Evolutionary conservation across 306 rosid genomes (phyloP).

Genomic region (Vigna angularis): DNA sequence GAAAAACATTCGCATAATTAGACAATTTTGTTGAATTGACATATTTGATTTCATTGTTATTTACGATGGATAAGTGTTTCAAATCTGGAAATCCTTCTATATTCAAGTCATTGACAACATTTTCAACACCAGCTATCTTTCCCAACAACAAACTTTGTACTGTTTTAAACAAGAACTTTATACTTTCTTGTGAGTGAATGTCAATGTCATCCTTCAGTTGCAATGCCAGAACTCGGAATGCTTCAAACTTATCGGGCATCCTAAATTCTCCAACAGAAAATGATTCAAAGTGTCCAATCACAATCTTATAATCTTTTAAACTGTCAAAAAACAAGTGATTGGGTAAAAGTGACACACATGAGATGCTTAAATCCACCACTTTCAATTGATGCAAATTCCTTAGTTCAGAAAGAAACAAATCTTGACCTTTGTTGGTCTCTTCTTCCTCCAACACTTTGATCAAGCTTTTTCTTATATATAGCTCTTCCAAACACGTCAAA

Average conservation of each 20-base stretch:
- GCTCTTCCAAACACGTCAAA: neutral
- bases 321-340: neutral
- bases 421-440: neutral
- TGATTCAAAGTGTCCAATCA: neutral
- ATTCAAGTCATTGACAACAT: conserved; percentile 12
- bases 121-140: conserved; percentile 8
- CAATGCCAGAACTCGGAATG: neutral
- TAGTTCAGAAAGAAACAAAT: neutral
- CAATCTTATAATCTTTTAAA: conserved; percentile 22
- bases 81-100: conserved; percentile 35
- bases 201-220: neutral
- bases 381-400: conserved; percentile 14
- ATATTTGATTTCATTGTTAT: neutral
- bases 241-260: neutral
- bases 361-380: conserved; percentile 2
- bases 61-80: conserved; percentile 38
- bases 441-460: neutral
- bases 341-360: neutral
- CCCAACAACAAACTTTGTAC: conserved; percentile 47
- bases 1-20: conserved; percentile 24
- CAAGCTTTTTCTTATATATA: conserved; percentile 10
- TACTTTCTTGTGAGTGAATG: conserved; percentile 3
- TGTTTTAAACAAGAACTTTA: conserved; percentile 38
- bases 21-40: conserved; percentile 19
- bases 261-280: neutral